Evolutionary conservation across 2,329 filamentous ascomycete genomes (phyloP).

Genomic region (Chaetomiaceae sp.): DNA sequence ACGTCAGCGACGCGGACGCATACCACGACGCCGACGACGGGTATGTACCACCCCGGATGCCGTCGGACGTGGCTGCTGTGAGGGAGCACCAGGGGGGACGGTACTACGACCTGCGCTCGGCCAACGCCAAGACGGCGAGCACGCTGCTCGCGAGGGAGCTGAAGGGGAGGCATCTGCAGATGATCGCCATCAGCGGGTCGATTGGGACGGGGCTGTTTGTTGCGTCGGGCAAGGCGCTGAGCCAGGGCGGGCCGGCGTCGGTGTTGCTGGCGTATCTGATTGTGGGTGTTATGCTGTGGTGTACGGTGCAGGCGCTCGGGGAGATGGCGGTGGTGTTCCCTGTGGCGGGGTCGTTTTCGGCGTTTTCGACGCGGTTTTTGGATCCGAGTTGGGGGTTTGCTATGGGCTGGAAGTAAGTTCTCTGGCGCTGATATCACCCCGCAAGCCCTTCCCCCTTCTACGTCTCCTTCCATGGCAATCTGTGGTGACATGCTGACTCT

Average conservation of each 20-base stretch:
- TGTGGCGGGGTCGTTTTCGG: slow-evolving; percentile 55
- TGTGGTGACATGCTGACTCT: background rate
- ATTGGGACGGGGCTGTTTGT: slow-evolving; percentile 92
- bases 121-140: slow-evolving; percentile 24
- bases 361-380: slow-evolving; percentile 53
- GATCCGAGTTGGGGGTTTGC: slow-evolving; percentile 52
- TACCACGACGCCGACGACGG: background rate
- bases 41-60: background rate
- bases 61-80: slow-evolving; percentile 1
- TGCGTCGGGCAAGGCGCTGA: slow-evolving; percentile 69
- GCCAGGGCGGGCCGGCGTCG: slow-evolving; percentile 71
- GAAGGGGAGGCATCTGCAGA: slow-evolving; percentile 78
- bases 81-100: slow-evolving; percentile 19
- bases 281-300: slow-evolving; percentile 84
- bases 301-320: slow-evolving; percentile 56
- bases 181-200: slow-evolving; percentile 71
- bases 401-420: slow-evolving; percentile 48
- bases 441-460: no score
- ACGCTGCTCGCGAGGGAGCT: slow-evolving; percentile 27
- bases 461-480: no score
- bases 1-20: slow-evolving; percentile 4
- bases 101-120: slow-evolving; percentile 26
- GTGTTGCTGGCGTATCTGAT: slow-evolving; percentile 70
- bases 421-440: no score
- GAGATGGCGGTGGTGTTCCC: slow-evolving; percentile 54